phyloP scores from a whole-genome alignment of 2,329 filamentous ascomycete genomes.

The Trichoderma endophyticum region DNA sequence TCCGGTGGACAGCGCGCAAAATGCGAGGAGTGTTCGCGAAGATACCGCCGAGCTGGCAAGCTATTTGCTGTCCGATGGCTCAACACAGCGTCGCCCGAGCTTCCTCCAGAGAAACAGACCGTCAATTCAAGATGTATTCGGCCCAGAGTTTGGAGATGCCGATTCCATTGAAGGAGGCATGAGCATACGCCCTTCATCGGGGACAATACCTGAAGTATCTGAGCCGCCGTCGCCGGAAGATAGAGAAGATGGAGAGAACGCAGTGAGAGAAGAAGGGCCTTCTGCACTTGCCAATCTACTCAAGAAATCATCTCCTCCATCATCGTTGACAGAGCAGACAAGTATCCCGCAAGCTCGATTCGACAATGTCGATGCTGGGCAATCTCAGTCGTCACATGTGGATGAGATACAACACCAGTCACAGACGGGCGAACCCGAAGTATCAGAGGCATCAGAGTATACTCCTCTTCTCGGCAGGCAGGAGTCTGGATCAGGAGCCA shows the following conservation, averaged over 20 bases:
- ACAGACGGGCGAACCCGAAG: constrained; percentile 18
- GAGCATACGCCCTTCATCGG: constrained; percentile 32
- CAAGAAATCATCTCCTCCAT: constrained; percentile 47
- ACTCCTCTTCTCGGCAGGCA: constrained; percentile 46
- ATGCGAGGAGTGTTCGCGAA: constrained; percentile 76
- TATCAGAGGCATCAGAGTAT: constrained; percentile 44
- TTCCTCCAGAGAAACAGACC: constrained; percentile 42
- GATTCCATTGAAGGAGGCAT: constrained; percentile 25
- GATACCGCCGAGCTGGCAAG: constrained; percentile 84
- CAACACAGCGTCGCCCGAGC: constrained; percentile 41
- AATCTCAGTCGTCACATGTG: neutral
- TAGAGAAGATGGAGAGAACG: constrained; percentile 16
- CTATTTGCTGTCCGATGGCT: constrained; percentile 69
- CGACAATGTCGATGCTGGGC: neutral
- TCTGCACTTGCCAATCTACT: constrained; percentile 51
- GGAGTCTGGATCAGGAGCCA: constrained; percentile 28
- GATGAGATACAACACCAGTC: constrained; percentile 17
- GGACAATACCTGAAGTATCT: constrained; percentile 59
- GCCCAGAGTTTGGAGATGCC: constrained; percentile 24
- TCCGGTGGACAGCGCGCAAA: constrained; percentile 65
- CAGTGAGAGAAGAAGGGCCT: constrained; percentile 28
- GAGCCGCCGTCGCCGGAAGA: constrained; percentile 40
- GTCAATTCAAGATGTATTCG: constrained; percentile 30
- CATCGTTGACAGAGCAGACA: constrained; percentile 28
- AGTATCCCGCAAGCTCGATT: constrained; percentile 15